A percentile compares a stretch with the other conserved stretches of the same genome.
These are phyloP conservation scores for Betula pendula DNA, from an alignment of 306 rosid species.

Conservation along the genomic window DNA sequence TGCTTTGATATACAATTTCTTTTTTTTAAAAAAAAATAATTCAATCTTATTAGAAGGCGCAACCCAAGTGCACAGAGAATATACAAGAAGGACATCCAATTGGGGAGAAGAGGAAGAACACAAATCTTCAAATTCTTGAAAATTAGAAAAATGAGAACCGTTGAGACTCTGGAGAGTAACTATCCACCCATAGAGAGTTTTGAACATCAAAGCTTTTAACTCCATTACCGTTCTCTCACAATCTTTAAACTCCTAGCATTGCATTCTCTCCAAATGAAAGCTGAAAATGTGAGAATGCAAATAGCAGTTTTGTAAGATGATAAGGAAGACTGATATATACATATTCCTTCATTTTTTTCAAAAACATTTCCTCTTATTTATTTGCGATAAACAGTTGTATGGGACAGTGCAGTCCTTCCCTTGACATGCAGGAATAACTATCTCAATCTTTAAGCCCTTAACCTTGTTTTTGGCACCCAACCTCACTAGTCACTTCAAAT, in stretches of 20 bases:
- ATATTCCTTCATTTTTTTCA: neutral
- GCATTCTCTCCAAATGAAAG: neutral
- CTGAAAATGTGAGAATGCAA: neutral
- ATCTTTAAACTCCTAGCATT: no score
- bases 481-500: constrained; percentile 6
- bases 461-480: neutral
- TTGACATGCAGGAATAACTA: neutral
- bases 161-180: no score
- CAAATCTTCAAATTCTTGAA: no score
- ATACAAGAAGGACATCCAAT: no score
- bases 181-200: no score
- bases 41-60: no score
- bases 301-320: neutral
- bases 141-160: no score
- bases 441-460: neutral
- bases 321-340: neutral
- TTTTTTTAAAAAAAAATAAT: no score
- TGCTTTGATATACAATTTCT: neutral
- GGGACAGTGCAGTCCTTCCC: neutral
- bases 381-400: neutral
- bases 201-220: no score
- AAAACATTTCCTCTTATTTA: neutral
- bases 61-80: no score
- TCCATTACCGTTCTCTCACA: no score
- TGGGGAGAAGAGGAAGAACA: no score